Conservation (phyloP, 2,329 filamentous ascomycete genomes). For the Aspergillus viridinutans region DNA sequence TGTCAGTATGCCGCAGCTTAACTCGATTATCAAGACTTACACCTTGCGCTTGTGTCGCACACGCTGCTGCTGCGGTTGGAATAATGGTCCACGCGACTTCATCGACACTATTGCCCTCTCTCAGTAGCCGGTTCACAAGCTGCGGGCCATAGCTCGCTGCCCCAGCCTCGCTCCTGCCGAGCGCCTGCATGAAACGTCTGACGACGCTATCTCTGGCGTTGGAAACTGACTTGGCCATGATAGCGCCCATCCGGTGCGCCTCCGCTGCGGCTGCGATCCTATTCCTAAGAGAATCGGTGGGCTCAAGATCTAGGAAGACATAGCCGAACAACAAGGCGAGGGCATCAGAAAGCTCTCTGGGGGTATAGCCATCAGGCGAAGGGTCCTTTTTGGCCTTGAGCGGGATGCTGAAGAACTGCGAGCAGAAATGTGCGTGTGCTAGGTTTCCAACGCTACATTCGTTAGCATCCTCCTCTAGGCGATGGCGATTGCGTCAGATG, state of each 20-base stretch:
- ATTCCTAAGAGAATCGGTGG: conserved; percentile 2
- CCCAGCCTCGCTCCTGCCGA: neutral
- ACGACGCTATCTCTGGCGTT: neutral
- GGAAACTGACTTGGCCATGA: conserved; percentile 2
- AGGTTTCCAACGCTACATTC: conserved; percentile 1
- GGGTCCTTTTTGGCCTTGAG: neutral
- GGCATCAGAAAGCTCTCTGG: neutral
- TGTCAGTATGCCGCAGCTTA: neutral
- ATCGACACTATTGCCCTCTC: conserved; percentile 4
- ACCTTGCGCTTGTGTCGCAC: conserved; percentile 9
- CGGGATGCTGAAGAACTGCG: conserved; percentile 3
- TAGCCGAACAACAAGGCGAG: conserved; percentile 6
- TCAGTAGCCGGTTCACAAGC: conserved; percentile 2
- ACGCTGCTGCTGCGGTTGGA: conserved; percentile 8
- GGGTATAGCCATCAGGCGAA: neutral
- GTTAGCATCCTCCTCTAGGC: neutral
- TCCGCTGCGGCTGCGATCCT: neutral
- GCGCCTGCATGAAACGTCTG: neutral
- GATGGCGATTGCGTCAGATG: neutral
- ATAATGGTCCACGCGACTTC: conserved; percentile 9
- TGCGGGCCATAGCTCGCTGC: conserved; percentile 3
- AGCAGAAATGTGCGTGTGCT: conserved; percentile 1
- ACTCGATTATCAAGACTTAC: neutral
- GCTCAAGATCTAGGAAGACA: conserved; percentile 9
- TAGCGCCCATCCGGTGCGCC: conserved; percentile 2